These are phyloP conservation scores for Lactarius pseudohatsudake DNA, from an alignment of 768 basidiomycete species.

Conservation along the genomic window DNA sequence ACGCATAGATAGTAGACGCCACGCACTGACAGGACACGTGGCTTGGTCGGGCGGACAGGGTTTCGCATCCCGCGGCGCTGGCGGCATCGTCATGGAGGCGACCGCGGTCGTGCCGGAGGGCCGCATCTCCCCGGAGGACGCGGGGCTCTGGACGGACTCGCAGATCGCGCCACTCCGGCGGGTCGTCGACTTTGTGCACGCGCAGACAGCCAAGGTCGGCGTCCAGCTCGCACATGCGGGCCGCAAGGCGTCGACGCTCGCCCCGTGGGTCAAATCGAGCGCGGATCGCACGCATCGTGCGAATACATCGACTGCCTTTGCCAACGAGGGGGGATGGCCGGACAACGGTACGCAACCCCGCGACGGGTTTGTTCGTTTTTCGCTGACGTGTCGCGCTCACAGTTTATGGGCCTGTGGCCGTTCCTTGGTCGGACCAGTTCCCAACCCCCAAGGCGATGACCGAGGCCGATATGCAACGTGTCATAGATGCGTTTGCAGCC, in stretches of 20 bases:
- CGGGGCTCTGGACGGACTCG: constrained; percentile 73
- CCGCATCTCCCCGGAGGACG: constrained; percentile 74
- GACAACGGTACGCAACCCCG: constrained; percentile 21
- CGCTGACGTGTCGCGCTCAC: background rate
- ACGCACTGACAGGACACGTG: background rate
- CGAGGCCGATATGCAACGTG: constrained; percentile 49
- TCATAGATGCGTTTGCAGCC: constrained; percentile 61
- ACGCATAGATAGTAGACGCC: background rate
- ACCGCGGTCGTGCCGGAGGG: constrained; percentile 73
- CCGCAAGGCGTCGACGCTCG: constrained; percentile 67
- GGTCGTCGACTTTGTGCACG: constrained; percentile 72
- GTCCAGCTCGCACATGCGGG: constrained; percentile 80
- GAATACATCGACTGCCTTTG: constrained; percentile 32
- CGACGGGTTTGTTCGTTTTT: background rate
- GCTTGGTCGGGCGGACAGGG: constrained; percentile 37
- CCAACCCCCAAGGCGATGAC: constrained; percentile 61
- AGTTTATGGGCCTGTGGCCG: constrained; percentile 63
- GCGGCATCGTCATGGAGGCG: constrained; percentile 72
- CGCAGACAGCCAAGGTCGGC: constrained; percentile 68
- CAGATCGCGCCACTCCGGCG: constrained; percentile 70
- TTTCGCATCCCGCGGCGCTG: constrained; percentile 70
- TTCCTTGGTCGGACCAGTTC: constrained; percentile 54
- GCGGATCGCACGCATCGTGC: constrained; percentile 37
- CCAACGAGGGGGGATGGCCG: constrained; percentile 21
- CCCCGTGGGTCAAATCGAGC: constrained; percentile 61